phyloP scores from a whole-genome alignment of 345 rosid species.

The Eucalyptus pauciflora region DNA sequence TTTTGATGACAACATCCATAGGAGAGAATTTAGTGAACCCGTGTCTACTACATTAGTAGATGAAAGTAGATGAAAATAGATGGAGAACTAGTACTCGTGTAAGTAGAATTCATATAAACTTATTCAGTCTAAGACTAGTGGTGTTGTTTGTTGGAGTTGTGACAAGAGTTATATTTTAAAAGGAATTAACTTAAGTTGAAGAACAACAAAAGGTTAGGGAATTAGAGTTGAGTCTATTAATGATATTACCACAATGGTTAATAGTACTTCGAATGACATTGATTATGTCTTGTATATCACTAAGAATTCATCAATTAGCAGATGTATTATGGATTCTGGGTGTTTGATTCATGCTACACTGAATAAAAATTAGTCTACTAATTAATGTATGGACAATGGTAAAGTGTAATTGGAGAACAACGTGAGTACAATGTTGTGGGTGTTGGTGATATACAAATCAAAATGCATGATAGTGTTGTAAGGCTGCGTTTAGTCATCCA shows the following conservation, averaged over 20 bases:
- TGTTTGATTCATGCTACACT: not conserved
- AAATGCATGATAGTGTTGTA: not conserved
- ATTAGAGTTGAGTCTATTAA: not conserved
- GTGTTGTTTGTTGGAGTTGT: too few species aligned
- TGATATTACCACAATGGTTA: not conserved
- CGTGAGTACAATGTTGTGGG: not conserved
- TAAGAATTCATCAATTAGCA: fast-evolving
- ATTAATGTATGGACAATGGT: not conserved
- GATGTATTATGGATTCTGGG: not conserved
- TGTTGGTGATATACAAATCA: not conserved
- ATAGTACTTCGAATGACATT: not conserved
- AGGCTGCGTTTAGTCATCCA: fast-evolving
- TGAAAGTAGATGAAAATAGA: too few species aligned
- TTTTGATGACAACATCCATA: fast-evolving
- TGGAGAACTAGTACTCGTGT: not conserved
- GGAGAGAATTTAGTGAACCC: not conserved
- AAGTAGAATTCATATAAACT: too few species aligned
- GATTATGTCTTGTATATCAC: not conserved
- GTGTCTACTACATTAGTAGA: too few species aligned
- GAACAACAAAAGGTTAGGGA: not conserved
- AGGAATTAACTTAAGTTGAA: not conserved
- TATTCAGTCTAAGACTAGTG: not conserved
- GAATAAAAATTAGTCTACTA: not conserved
- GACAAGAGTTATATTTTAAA: not conserved
- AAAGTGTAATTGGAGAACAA: not conserved